Percentiles rank a stretch among this genome's conserved stretches.
Conservation (phyloP, 176 grass and related monocot genomes). For the Thinopyrum elongatum region DNA sequence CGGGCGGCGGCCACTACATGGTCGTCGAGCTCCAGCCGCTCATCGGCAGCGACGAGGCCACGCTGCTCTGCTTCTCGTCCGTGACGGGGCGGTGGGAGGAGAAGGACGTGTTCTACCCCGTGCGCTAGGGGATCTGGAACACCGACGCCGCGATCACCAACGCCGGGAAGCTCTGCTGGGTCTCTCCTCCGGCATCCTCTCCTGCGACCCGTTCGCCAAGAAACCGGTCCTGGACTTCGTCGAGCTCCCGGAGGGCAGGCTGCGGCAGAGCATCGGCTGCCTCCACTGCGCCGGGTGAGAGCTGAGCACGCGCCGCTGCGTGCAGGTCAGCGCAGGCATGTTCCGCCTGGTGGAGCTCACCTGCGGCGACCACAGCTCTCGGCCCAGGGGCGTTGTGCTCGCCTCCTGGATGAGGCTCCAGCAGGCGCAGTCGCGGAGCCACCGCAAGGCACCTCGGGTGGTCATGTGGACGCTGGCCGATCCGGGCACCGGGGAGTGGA, state of each 20-base stretch:
- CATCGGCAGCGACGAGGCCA: neutral
- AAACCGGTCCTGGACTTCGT: constrained; percentile 6
- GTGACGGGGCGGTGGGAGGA: neutral
- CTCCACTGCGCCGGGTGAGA: neutral
- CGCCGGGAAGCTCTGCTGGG: constrained; percentile 16
- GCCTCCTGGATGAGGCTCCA: neutral
- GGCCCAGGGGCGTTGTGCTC: neutral
- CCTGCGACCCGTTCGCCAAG: constrained; percentile 4
- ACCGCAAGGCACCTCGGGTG: neutral
- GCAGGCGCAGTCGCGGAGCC: neutral
- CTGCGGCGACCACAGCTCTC: constrained; percentile 5
- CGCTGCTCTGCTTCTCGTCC: neutral
- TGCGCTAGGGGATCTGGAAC: neutral
- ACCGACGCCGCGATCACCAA: neutral
- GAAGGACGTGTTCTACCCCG: constrained; percentile 1
- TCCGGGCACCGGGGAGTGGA: neutral
- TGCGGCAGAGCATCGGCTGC: neutral
- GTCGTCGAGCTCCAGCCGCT: constrained; percentile 7
- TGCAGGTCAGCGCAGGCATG: neutral
- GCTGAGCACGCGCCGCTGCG: constrained; percentile 7
- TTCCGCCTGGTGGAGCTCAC: neutral
- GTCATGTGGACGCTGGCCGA: constrained; percentile 22
- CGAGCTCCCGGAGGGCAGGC: neutral
- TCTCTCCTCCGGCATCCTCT: constrained; percentile 11
- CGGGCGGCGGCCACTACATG: neutral